Percentiles rank a stretch among this genome's conserved stretches.
Evolutionary conservation across 306 rosid genomes (phyloP).

Genomic region (Styphnolobium japonicum): DNA sequence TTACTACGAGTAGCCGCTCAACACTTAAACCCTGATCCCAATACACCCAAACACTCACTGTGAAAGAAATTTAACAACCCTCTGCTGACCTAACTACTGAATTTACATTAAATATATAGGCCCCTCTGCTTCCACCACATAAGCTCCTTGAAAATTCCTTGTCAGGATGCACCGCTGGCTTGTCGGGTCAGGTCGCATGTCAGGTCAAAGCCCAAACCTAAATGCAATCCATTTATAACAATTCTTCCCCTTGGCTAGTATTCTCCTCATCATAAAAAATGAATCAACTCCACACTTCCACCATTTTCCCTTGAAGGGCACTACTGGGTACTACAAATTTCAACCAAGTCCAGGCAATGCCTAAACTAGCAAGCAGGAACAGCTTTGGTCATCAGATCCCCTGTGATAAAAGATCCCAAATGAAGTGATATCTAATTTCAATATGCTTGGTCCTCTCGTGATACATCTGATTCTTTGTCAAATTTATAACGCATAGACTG

Average conservation of each 20-base stretch:
- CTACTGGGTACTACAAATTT: not conserved
- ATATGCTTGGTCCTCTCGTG: not conserved
- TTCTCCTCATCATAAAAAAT: not conserved
- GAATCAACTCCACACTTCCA: not conserved
- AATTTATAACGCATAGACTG: not conserved
- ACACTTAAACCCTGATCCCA: not conserved
- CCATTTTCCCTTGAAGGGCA: not conserved
- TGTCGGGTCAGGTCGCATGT: not conserved
- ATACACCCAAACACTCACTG: not conserved
- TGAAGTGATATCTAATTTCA: not conserved
- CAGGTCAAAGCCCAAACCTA: not conserved
- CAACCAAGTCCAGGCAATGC: not conserved
- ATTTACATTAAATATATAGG: not conserved
- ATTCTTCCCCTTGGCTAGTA: not conserved
- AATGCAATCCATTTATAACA: not conserved
- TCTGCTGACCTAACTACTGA: not conserved
- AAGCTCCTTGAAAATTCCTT: not conserved
- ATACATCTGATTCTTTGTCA: not conserved
- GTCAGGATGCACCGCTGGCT: not conserved
- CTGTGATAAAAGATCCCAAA: not conserved
- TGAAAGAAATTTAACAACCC: not conserved
- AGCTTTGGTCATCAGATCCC: not conserved
- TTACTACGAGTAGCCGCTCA: not conserved
- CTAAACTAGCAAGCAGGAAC: not conserved
- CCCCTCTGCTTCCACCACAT: not conserved